Conservation (phyloP, 148 eudicot genomes). For the Vaccinium corymbosum region DNA sequence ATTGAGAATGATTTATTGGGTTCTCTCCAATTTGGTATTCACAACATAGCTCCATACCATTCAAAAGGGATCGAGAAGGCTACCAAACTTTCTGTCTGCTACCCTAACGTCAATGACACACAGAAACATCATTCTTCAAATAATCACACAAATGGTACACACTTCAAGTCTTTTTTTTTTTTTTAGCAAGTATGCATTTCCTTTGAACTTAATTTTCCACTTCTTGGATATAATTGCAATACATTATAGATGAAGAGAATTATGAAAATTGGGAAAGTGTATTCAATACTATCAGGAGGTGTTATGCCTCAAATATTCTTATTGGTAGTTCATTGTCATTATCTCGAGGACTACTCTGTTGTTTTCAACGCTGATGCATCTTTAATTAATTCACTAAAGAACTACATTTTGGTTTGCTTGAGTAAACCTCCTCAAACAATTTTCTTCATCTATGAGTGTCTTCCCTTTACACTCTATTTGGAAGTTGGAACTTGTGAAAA, state of each 20-base stretch:
- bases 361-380: not conserved
- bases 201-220: not conserved
- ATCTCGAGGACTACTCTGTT: not conserved
- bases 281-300: not conserved
- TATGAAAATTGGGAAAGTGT: not conserved
- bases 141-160: slow-evolving; percentile 26
- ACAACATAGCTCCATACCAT: slow-evolving; percentile 53
- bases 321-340: not conserved
- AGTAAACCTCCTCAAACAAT: not conserved
- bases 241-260: not conserved
- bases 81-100: slow-evolving; percentile 29
- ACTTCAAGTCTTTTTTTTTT: not conserved
- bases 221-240: not conserved
- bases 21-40: slow-evolving; percentile 37
- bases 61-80: slow-evolving; percentile 63
- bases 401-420: not conserved
- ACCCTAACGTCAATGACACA: slow-evolving; percentile 17
- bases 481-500: not conserved
- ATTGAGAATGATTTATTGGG: slow-evolving; percentile 64
- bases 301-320: not conserved
- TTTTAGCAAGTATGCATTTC: not conserved
- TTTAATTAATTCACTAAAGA: not conserved
- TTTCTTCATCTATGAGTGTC: not conserved
- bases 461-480: not conserved
- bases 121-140: slow-evolving; percentile 17